phyloP scores from a whole-genome alignment of 164 flowering plant species.

The Dillenia turbinata region DNA sequence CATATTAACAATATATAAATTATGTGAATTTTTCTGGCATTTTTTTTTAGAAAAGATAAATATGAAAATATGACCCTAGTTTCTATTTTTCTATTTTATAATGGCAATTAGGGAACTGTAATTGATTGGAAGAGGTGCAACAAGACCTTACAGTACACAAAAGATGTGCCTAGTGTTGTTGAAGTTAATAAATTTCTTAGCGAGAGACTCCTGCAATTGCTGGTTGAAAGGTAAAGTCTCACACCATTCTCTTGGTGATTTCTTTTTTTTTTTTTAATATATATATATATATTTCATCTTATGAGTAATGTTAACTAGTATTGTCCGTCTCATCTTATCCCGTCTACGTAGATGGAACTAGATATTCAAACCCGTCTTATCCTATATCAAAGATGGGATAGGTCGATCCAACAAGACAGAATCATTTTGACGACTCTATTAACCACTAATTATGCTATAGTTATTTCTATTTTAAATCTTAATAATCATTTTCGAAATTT shows the following conservation, averaged over 20 bases:
- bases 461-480: not conserved
- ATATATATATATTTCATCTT: not conserved
- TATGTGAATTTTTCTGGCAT: no score
- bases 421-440: no score
- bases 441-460: no score
- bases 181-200: constrained; percentile 19
- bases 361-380: no score
- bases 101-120: constrained; percentile 13
- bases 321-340: no score
- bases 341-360: not conserved
- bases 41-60: no score
- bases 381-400: not conserved
- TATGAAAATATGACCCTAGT: no score
- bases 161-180: constrained; percentile 11
- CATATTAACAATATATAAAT: no score
- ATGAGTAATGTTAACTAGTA: no score
- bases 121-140: constrained; percentile 25
- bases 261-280: not conserved
- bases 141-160: constrained; percentile 5
- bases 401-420: no score
- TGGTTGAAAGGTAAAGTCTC: constrained; percentile 13
- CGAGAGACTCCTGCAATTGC: constrained; percentile 9
- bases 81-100: no score
- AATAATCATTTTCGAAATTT: not conserved
- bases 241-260: not conserved